Evolutionary conservation across 2,329 filamentous ascomycete genomes (phyloP), one percentile per base, ranked within the genome.

Genomic region (Hortaea werneckii): DNA sequence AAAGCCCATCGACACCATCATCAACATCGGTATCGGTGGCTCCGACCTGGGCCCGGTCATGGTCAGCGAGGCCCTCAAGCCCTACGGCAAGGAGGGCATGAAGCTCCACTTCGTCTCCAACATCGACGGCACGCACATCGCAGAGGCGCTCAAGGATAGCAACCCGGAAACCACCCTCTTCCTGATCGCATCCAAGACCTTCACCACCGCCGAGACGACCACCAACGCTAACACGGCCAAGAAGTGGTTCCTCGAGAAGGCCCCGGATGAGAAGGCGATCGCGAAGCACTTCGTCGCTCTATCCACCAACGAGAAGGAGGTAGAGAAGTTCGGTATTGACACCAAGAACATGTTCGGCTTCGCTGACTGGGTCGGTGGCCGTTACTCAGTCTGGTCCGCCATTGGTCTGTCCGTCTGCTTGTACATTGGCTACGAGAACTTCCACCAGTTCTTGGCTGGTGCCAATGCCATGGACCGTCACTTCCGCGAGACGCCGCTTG

Each of bases 291-390:
- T 98, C 64, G 92, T 95, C 47, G 92, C 92, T 40, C 80, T 98
- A 44, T 96, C 92, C 42, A 98, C 92, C 67, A 98, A 98, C 71
- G 85, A 90, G 72, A 67, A 74, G 44, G 90, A 96, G 74, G 92
- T 98, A 51, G 88, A 85, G 71, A 96, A 96, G 77, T 98, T 98
- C 62, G 92, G 92, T 55, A 98, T 98, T 62, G 90, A 96, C 73
- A 83, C 82, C 71, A 90, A 90, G 78, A 98, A 96, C 78, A 98
- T 98, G 92, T 98, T 98, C 64, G 89, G 88, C 60, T 98, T 98
- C 66, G 89, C 90, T 70, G 94, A 86, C 71, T 98, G 92, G 92
- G 90, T 96, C 43, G 92, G 92, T 66, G 92, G 92, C 47, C 85
- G 92, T 50, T 98, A 98, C 79, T 95, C 88, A 50, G 92, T 98